These are phyloP conservation scores for Suhomyces coccinellae DNA, from an alignment of 1,139 yeast species.

Conservation along the genomic window DNA sequence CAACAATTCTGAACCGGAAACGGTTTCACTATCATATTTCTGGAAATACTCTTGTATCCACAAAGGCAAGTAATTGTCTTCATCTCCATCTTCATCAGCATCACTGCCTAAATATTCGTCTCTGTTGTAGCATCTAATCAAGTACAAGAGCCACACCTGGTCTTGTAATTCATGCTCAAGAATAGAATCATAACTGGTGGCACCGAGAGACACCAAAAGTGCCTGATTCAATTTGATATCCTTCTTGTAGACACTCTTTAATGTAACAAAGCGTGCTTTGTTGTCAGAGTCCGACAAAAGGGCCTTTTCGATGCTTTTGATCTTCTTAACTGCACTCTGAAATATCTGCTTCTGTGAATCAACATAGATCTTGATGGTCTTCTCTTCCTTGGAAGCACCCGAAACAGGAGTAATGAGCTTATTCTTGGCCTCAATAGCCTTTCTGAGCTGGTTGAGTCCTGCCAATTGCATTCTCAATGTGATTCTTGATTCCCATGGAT, in stretches of 20 bases:
- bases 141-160: conserved; percentile 62
- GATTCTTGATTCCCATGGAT: conserved; percentile 39
- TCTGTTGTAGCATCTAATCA: conserved; percentile 58
- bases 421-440: conserved; percentile 51
- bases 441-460: conserved; percentile 57
- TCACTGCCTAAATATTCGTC: conserved; percentile 29
- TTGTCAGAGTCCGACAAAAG: conserved; percentile 40
- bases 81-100: conserved; percentile 23
- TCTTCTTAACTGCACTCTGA: conserved; percentile 44
- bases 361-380: conserved; percentile 20
- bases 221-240: conserved; percentile 59
- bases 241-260: conserved; percentile 56
- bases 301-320: conserved; percentile 53
- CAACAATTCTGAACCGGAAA: conserved; percentile 52
- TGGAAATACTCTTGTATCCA: conserved; percentile 52
- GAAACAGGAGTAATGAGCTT: conserved; percentile 26
- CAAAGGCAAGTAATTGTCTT: conserved; percentile 45
- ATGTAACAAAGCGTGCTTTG: conserved; percentile 45
- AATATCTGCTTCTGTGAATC: conserved; percentile 50
- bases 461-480: conserved; percentile 57
- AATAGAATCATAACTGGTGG: conserved; percentile 53
- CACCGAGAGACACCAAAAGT: conserved; percentile 56
- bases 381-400: conserved; percentile 23
- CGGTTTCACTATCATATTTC: conserved; percentile 36
- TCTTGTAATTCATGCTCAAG: conserved; percentile 50